Evolutionary conservation across 768 basidiomycete species (phyloP).

Genomic region (Collybia sp.): DNA sequence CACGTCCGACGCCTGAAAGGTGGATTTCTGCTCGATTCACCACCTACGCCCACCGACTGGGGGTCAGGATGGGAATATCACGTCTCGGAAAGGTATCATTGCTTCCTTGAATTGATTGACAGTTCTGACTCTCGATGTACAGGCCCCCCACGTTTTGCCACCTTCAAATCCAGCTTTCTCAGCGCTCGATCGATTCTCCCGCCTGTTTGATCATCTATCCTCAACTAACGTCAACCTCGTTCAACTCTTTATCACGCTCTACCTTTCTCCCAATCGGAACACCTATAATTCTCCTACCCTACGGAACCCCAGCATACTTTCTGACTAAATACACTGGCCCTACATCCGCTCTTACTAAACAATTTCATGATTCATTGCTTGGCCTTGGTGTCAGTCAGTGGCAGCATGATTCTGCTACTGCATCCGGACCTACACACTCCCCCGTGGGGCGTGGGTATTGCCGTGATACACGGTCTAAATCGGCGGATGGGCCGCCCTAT

Average conservation of each 20-base stretch:
- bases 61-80: slow-evolving; percentile 59
- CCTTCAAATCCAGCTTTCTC: slow-evolving; percentile 47
- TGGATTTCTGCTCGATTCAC: slow-evolving; percentile 58
- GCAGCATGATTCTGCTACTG: slow-evolving; percentile 22
- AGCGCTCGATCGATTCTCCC: slow-evolving; percentile 15
- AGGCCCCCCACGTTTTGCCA: slow-evolving; percentile 61
- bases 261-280: slow-evolving; percentile 52
- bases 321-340: slow-evolving; percentile 69
- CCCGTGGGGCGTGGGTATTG: slow-evolving; percentile 1
- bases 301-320: slow-evolving; percentile 69
- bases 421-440: slow-evolving; percentile 1
- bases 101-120: slow-evolving; percentile 1
- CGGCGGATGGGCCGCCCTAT: slow-evolving; percentile 24
- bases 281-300: slow-evolving; percentile 67
- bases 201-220: slow-evolving; percentile 62
- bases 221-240: slow-evolving; percentile 50
- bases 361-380: slow-evolving; percentile 58
- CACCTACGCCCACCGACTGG: slow-evolving; percentile 50
- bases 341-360: slow-evolving; percentile 50
- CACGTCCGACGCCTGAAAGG: slow-evolving; percentile 47
- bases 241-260: slow-evolving; percentile 41
- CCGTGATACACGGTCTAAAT: slow-evolving; percentile 6
- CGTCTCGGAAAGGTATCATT: slow-evolving; percentile 37
- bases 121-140: slow-evolving; percentile 9
- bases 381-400: slow-evolving; percentile 62